Base-by-base conservation (phyloP, 164 flowering plant genomes). In the Malania oleifera region DNA sequence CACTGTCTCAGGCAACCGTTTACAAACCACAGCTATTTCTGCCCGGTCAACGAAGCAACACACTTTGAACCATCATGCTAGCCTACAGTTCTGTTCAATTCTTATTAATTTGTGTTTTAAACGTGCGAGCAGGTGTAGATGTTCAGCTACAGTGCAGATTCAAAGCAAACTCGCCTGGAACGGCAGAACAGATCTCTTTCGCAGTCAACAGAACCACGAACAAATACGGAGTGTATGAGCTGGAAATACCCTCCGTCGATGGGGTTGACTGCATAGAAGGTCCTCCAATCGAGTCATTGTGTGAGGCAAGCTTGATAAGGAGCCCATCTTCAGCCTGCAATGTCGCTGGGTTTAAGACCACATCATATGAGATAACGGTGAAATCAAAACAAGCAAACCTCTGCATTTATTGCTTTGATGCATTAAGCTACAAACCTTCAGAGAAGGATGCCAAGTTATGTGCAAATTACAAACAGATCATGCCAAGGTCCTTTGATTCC, bases 181-280 rank as follows among this genome's bases (percentile, higher is more conserved):
- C 84, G 1, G 35, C 64, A 28, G 84, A 77, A 54, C 66, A 71
- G 56, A 65, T 78, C 13, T 22, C 52, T 24, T 68, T 83, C 70
- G 77, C 87, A 25, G 87, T 76, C 9, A 85, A 84, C 70, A 80
- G 82, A 75, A 86, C 83, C 0, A 84, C 96, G 7, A 66, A 81
- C 51, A 73, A 44, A 49, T 57, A 68, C 60, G 96, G 96, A 40
- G 67, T 71, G 2, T 86, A 84, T 57, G 77, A 62, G 67, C 37
- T 84, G 60, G 85, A 79, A 39, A 66, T 86, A 55, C 87, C 84
- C 3, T 62, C 80, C 15, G 65, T 80, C 47, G 85, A 82, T 35
- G 86, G 84, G 5, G 60, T 81, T 19, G 67, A 69, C 29, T 89
- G 96, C 47, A 65, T 55, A 6, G 75, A 77, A 48, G 80, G 69